Conservation (phyloP, 805 yeast species). For the Debaryomyces prosopidis region DNA sequence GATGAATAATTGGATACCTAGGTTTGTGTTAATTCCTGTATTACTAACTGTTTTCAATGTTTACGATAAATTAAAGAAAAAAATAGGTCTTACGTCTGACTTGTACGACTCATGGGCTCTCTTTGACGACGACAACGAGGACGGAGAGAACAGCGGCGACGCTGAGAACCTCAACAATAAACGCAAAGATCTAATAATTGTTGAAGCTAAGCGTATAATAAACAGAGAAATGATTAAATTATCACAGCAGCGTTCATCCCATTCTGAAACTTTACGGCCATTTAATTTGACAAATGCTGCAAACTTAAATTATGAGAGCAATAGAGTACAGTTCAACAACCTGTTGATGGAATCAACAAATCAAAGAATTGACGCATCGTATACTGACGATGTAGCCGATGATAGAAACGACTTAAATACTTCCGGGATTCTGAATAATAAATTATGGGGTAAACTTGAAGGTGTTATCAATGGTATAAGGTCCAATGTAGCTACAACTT, state of each 20-base stretch:
- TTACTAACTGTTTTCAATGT: constrained; percentile 61
- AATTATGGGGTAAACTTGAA: constrained; percentile 29
- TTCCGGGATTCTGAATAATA: neutral
- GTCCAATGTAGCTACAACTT: constrained; percentile 16
- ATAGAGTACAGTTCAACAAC: constrained; percentile 26
- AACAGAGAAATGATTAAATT: constrained; percentile 33
- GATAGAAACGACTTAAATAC: constrained; percentile 2
- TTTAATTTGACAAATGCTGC: constrained; percentile 25
- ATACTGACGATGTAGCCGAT: constrained; percentile 12
- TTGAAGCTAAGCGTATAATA: constrained; percentile 43
- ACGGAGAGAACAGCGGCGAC: constrained; percentile 13
- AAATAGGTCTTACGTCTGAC: constrained; percentile 37
- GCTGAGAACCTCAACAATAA: constrained; percentile 19
- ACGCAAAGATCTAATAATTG: constrained; percentile 37
- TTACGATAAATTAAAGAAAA: constrained; percentile 58
- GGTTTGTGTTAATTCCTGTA: constrained; percentile 72
- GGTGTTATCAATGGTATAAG: constrained; percentile 24
- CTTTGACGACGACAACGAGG: constrained; percentile 30
- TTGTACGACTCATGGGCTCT: constrained; percentile 40
- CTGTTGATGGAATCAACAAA: constrained; percentile 8
- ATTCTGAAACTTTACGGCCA: constrained; percentile 20
- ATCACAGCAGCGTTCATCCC: constrained; percentile 13
- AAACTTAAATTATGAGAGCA: constrained; percentile 27
- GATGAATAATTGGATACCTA: constrained; percentile 74
- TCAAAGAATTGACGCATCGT: constrained; percentile 21